Evolutionary conservation across 1,284 basidiomycete genomes (phyloP).

Genomic region (Apiotrichum porosum): DNA sequence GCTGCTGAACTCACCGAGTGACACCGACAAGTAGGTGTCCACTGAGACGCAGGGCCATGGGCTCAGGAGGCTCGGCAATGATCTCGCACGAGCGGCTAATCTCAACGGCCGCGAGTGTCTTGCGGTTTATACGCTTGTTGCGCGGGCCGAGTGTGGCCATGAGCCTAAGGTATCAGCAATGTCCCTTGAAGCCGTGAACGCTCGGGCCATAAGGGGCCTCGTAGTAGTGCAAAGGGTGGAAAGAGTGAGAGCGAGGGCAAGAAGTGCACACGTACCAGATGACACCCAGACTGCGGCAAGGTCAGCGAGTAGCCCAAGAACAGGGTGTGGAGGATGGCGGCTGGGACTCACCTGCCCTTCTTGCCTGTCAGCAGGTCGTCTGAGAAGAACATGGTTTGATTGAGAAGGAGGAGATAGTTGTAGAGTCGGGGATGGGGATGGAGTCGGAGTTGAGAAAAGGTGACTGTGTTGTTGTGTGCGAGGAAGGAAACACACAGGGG

Average conservation of each 20-base stretch:
- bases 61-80: constrained; percentile 74
- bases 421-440: too few relatives aligned
- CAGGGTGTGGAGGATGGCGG: neutral
- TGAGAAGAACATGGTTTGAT: constrained; percentile 46
- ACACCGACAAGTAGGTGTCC: constrained; percentile 82
- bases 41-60: constrained; percentile 73
- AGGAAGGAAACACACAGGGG: too few relatives aligned
- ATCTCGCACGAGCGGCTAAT: constrained; percentile 71
- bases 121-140: constrained; percentile 72
- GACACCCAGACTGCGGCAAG: constrained; percentile 33
- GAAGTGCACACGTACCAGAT: constrained; percentile 29
- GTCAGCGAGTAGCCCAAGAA: neutral
- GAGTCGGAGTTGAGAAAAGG: too few relatives aligned
- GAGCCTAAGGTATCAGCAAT: constrained; percentile 56
- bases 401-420: too few relatives aligned
- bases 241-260: neutral
- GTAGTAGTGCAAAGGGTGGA: too few relatives aligned
- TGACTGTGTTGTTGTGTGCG: too few relatives aligned
- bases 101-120: constrained; percentile 72
- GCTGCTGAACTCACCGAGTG: constrained; percentile 59
- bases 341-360: constrained; percentile 34
- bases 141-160: constrained; percentile 80
- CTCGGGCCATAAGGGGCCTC: too few relatives aligned
- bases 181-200: neutral
- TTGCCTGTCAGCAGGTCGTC: constrained; percentile 37